phyloP scores from a whole-genome alignment of 129 eudicot species.

The Lactuca saligna region DNA sequence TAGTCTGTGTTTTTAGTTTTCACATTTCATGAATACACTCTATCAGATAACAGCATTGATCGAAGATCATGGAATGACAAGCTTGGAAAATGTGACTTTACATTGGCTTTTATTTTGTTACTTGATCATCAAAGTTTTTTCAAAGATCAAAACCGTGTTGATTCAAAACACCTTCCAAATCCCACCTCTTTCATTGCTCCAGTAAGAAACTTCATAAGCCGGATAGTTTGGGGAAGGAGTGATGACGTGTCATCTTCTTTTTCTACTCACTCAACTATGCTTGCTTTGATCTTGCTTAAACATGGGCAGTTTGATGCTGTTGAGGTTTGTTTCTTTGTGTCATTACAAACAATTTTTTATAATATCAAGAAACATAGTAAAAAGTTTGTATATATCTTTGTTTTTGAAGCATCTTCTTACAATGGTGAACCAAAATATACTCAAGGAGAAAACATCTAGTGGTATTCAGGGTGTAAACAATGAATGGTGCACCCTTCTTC shows the following conservation, averaged over 20 bases:
- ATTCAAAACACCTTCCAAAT: conserved; percentile 53
- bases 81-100: conserved; percentile 78
- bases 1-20: not conserved
- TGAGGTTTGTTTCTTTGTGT: conserved; percentile 58
- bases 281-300: conserved; percentile 71
- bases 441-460: conserved; percentile 71
- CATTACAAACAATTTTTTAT: conserved; percentile 12
- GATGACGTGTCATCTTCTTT: conserved; percentile 63
- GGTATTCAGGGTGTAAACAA: conserved; percentile 70
- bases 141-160: conserved; percentile 37
- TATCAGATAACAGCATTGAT: conserved; percentile 53
- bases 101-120: conserved; percentile 64
- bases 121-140: conserved; percentile 47
- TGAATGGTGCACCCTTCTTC: conserved; percentile 63
- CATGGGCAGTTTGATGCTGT: conserved; percentile 84
- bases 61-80: conserved; percentile 71
- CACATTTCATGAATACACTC: not conserved
- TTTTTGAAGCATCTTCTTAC: conserved; percentile 68
- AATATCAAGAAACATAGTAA: conserved; percentile 18
- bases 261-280: conserved; percentile 72
- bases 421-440: conserved; percentile 69
- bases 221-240: conserved; percentile 78
- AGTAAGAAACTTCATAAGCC: conserved; percentile 68
- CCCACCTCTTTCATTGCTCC: conserved; percentile 51
- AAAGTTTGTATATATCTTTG: conserved; percentile 24